A percentile compares a stretch with the other conserved stretches of the same genome.
Conservation (phyloP, 1,284 basidiomycete species). For the Leccinum huronense region DNA sequence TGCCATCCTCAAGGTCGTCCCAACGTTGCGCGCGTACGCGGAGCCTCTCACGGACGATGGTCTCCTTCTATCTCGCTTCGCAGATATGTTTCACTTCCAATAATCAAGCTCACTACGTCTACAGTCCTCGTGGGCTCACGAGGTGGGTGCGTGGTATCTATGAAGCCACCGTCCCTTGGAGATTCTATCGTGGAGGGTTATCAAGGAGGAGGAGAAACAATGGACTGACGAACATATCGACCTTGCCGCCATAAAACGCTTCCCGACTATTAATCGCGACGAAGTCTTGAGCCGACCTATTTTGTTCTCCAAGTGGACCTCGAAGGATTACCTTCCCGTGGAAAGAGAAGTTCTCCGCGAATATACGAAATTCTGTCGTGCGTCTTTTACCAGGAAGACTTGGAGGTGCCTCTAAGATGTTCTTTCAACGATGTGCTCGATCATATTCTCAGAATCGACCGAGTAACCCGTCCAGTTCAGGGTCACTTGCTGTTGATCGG, state of each 20-base stretch:
- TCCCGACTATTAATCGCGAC: conserved; percentile 86
- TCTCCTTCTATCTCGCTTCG: conserved; percentile 91
- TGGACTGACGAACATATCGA: conserved; percentile 98
- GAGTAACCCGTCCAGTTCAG: conserved; percentile 98
- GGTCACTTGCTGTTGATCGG: conserved; percentile 97
- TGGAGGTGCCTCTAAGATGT: conserved; percentile 92
- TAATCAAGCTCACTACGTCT: conserved; percentile 97
- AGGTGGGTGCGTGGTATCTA: conserved; percentile 98
- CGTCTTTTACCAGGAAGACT: conserved; percentile 96
- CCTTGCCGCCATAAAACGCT: conserved; percentile 79
- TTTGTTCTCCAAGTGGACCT: conserved; percentile 98
- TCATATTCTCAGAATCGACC: conserved; percentile 95
- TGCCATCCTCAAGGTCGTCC: conserved; percentile 93
- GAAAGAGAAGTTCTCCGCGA: conserved; percentile 91
- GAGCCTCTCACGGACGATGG: conserved; percentile 98
- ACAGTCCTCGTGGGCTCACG: conserved; percentile 98
- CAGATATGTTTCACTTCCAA: conserved; percentile 96
- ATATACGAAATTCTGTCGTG: conserved; percentile 92
- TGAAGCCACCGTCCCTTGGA: conserved; percentile 91
- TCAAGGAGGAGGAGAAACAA: conserved; percentile 75
- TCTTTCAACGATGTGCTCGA: conserved; percentile 98
- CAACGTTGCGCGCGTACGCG: conserved; percentile 89
- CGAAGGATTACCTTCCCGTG: conserved; percentile 95
- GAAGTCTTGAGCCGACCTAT: conserved; percentile 89
- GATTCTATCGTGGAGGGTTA: conserved; percentile 90